phyloP scores from a whole-genome alignment of 2,329 filamentous ascomycete species.

The Fusarium oligoseptatum region DNA sequence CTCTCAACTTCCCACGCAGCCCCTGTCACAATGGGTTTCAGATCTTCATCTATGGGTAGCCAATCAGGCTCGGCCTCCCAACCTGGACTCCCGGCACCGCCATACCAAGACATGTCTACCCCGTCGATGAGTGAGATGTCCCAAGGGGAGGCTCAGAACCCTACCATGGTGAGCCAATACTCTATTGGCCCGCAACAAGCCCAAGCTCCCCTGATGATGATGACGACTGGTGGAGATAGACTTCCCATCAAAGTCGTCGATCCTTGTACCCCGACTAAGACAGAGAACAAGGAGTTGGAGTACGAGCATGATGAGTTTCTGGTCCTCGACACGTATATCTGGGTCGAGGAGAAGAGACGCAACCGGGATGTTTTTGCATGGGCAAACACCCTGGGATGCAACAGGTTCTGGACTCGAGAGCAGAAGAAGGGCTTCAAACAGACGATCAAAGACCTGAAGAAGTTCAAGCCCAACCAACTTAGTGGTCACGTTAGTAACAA shows the following conservation, averaged over 20 bases:
- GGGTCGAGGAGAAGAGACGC: not conserved
- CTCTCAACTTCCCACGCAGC: not conserved
- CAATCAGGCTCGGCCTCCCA: not conserved
- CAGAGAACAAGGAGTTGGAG: not conserved
- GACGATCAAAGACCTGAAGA: not conserved
- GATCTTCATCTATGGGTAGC: not conserved
- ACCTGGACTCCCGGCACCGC: not conserved
- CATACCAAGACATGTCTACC: not conserved
- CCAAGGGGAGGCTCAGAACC: not conserved
- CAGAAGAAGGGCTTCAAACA: not conserved
- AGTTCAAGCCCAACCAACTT: not conserved
- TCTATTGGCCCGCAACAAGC: not conserved
- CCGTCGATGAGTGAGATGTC: not conserved
- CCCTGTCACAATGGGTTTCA: not conserved
- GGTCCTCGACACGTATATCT: not conserved
- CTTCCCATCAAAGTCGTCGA: not conserved
- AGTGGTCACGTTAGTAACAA: not conserved
- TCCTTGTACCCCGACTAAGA: not conserved
- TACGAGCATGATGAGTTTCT: not conserved
- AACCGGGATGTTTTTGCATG: not conserved
- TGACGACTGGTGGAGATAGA: not conserved
- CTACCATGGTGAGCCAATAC: not conserved
- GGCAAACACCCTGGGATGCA: not conserved
- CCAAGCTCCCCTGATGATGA: not conserved
- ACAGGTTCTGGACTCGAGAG: not conserved